A percentile compares a stretch with the other conserved stretches of the same genome.
Conservation (phyloP, 73 alveolate species). For the Tetrahymena thermophila region DNA sequence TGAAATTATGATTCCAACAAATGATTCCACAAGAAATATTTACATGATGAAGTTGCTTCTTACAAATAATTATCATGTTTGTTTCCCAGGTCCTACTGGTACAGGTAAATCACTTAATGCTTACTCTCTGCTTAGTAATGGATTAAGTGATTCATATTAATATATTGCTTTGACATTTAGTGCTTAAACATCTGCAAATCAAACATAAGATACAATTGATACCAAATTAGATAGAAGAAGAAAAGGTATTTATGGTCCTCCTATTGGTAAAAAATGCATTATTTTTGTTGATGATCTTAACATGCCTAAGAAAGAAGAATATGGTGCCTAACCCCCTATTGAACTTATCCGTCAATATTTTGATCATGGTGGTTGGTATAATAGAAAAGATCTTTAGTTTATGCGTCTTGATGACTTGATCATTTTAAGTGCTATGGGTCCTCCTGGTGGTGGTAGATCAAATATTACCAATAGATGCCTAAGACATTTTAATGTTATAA, state of each 20-base stretch:
- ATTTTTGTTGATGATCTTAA: conserved; percentile 99
- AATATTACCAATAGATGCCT: conserved; percentile 93
- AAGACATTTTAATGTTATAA: conserved; percentile 95
- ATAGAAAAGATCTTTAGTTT: conserved; percentile 72
- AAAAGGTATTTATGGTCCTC: conserved; percentile 98
- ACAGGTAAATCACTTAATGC: conserved; percentile 98
- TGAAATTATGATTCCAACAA: conserved; percentile 99
- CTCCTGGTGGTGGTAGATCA: conserved; percentile 99
- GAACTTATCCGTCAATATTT: conserved; percentile 98
- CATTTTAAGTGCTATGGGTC: conserved; percentile 99
- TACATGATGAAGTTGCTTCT: conserved; percentile 82
- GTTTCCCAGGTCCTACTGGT: conserved; percentile 99
- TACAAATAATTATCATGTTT: conserved; percentile 89
- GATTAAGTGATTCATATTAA: conserved; percentile 92
- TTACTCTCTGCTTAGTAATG: conserved; percentile 85
- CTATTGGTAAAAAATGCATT: conserved; percentile 95
- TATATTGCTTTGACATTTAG: conserved; percentile 90
- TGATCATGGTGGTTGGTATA: conserved; percentile 99
- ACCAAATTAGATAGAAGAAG: conserved; percentile 94
- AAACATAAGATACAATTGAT: conserved; percentile 93
- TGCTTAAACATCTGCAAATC: conserved; percentile 98
- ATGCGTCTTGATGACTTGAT: conserved; percentile 81
- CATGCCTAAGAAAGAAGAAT: conserved; percentile 99
- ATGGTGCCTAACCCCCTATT: conserved; percentile 99
- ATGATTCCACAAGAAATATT: conserved; percentile 96